Conservation (phyloP, 257 asterid genomes). For the Nicotiana obtusifolia region DNA sequence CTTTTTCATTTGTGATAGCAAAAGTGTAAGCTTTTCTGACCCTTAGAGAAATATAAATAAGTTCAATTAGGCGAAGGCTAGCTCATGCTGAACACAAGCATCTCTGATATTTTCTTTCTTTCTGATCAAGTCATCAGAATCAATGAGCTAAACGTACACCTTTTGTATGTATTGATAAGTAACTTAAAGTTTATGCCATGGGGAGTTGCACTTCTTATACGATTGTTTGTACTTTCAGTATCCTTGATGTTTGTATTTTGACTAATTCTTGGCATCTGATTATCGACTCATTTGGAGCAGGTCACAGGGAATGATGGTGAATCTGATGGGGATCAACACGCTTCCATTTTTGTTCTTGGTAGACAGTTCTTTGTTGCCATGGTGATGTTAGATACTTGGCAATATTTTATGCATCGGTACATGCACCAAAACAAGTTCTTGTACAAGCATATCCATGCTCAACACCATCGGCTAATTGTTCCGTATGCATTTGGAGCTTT, state of each 20-base stretch:
- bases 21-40: not conserved
- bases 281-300: constrained; percentile 27
- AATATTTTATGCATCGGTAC: constrained; percentile 87
- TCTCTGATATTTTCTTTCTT: not conserved
- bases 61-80: not conserved
- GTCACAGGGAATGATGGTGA: constrained; percentile 60
- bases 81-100: not conserved
- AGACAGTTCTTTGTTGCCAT: constrained; percentile 58
- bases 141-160: not conserved
- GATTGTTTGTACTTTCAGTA: not conserved
- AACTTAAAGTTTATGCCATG: not conserved
- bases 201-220: not conserved
- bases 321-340: constrained; percentile 26
- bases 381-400: constrained; percentile 87
- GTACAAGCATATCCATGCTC: constrained; percentile 81
- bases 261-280: constrained; percentile 1
- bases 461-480: constrained; percentile 79
- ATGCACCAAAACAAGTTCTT: constrained; percentile 92
- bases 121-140: no score
- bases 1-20: not conserved
- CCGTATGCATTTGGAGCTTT: constrained; percentile 90
- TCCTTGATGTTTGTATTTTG: no score
- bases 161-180: not conserved
- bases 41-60: not conserved
- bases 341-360: constrained; percentile 48